Evolutionary conservation across 78 protist genomes (phyloP).

Genomic region (Dictyostelium discoideum): DNA sequence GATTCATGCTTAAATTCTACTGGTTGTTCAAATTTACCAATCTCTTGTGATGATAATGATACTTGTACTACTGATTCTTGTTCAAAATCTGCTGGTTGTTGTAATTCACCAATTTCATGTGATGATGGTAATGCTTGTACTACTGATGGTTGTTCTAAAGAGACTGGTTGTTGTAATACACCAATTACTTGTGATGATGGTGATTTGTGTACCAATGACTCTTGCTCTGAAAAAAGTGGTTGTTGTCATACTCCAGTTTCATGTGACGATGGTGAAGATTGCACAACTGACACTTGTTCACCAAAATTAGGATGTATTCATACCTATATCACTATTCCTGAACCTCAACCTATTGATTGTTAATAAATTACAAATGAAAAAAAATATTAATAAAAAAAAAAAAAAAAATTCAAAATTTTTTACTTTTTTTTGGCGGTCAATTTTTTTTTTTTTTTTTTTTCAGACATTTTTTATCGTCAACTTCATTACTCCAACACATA

Average conservation of each 20-base stretch:
- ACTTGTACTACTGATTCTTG: not conserved
- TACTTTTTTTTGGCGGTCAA: no score
- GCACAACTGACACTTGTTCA: not conserved
- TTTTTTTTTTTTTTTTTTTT: no score
- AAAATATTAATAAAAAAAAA: no score
- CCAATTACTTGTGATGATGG: not conserved
- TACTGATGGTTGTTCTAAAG: not conserved
- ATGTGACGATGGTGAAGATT: not conserved
- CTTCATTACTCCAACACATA: no score
- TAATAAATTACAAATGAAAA: no score
- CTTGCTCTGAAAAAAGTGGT: no score
- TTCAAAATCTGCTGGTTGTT: not conserved
- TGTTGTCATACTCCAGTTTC: no score
- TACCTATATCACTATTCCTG: not conserved
- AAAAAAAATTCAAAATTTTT: no score
- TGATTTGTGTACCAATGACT: not conserved
- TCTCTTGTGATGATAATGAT: not conserved
- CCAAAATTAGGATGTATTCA: not conserved
- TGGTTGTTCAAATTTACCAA: not conserved
- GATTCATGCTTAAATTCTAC: not conserved
- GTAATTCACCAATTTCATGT: not conserved
- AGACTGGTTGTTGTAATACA: not conserved
- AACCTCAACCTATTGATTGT: not conserved
- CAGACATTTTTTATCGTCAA: no score
- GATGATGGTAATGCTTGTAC: not conserved